A percentile compares a stretch with the other conserved stretches of the same genome.
Evolutionary conservation across 371 early-diverging fungal genomes (phyloP).

Genomic region (Rhizopus delemar): DNA sequence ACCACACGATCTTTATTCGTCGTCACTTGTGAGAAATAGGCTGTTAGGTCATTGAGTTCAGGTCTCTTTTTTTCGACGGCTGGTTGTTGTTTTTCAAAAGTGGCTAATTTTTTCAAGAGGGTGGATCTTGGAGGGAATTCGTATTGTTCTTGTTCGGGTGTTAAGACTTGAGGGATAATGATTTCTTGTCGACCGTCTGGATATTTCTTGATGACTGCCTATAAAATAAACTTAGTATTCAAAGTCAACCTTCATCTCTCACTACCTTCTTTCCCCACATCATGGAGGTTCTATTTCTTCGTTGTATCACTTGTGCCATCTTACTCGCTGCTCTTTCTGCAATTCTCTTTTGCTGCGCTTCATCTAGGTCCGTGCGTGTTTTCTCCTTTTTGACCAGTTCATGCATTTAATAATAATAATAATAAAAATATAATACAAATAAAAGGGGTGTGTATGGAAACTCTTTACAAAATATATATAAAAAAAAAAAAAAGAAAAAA

Average conservation of each 20-base stretch:
- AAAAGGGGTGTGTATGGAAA: constrained; percentile 6
- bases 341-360: constrained; percentile 36
- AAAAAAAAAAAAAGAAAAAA: background rate
- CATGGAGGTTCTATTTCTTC: constrained; percentile 35
- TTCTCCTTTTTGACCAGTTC: constrained; percentile 35
- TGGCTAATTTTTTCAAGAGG: constrained; percentile 42
- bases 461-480: background rate
- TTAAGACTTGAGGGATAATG: constrained; percentile 47
- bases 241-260: background rate
- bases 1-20: constrained; percentile 28
- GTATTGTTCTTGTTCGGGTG: constrained; percentile 50
- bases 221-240: background rate
- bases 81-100: constrained; percentile 9
- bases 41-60: constrained; percentile 36
- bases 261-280: constrained; percentile 44
- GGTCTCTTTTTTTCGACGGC: constrained; percentile 18
- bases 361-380: constrained; percentile 44
- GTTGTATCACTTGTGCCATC: constrained; percentile 41
- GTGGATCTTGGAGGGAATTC: constrained; percentile 51
- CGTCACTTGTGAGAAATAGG: constrained; percentile 39
- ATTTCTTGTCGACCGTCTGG: constrained; percentile 51
- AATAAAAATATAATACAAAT: constrained; percentile 1
- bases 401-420: constrained; percentile 23
- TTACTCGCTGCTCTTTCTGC: constrained; percentile 42
- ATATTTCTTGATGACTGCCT: constrained; percentile 41